phyloP scores from a whole-genome alignment of 2,329 filamentous ascomycete genomes.

The Mollisiaceae sp. region DNA sequence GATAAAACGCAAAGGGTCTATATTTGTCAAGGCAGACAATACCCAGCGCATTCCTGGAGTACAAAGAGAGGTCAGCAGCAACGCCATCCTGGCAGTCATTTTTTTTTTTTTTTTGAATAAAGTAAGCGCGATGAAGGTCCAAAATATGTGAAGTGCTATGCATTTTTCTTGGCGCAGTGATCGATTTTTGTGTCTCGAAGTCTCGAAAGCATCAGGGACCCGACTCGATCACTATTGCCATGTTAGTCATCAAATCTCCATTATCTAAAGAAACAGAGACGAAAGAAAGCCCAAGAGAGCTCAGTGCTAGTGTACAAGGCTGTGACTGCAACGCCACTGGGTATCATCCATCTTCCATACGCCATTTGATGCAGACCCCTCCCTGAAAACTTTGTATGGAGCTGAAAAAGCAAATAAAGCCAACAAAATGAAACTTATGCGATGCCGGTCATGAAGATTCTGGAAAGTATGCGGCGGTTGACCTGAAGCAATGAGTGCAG shows the following conservation, averaged over 20 bases:
- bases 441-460: background rate
- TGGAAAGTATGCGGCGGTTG: slow-evolving; percentile 8
- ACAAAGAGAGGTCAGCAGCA: background rate
- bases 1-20: slow-evolving; percentile 7
- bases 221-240: slow-evolving; percentile 39
- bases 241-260: slow-evolving; percentile 34
- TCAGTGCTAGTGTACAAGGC: slow-evolving; percentile 35
- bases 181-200: slow-evolving; percentile 33
- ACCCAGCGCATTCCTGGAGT: slow-evolving; percentile 1
- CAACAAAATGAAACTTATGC: slow-evolving; percentile 4
- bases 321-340: slow-evolving; percentile 35
- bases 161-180: slow-evolving; percentile 29
- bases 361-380: slow-evolving; percentile 30
- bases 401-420: slow-evolving; percentile 1
- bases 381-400: slow-evolving; percentile 25
- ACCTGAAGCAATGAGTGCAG: slow-evolving; percentile 1
- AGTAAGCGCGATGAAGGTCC: slow-evolving; percentile 14
- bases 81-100: slow-evolving; percentile 12
- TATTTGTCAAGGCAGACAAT: slow-evolving; percentile 1
- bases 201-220: slow-evolving; percentile 22
- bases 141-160: slow-evolving; percentile 9
- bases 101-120: background rate
- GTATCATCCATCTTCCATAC: slow-evolving; percentile 38
- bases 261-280: slow-evolving; percentile 19
- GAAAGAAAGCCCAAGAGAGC: slow-evolving; percentile 24